These are phyloP conservation scores for Phytophthora syringae DNA, from an alignment of 352 stramenopile genomes.

Conservation along the genomic window DNA sequence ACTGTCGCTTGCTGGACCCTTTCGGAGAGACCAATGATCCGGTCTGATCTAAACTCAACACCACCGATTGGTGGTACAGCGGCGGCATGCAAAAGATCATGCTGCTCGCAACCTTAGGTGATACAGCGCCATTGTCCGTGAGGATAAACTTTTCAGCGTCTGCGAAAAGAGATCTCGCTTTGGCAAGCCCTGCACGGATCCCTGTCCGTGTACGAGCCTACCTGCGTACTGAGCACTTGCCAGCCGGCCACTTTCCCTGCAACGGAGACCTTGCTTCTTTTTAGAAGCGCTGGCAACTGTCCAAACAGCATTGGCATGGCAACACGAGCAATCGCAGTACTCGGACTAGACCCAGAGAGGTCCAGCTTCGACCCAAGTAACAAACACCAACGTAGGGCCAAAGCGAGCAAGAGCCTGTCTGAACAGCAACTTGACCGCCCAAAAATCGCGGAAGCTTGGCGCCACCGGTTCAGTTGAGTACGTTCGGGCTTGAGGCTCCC, in stretches of 20 bases:
- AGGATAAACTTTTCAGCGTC: conserved; percentile 15
- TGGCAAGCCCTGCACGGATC: conserved; percentile 11
- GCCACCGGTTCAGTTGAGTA: conserved; percentile 45
- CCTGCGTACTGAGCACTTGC: conserved; percentile 14
- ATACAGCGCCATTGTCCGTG: conserved; percentile 3
- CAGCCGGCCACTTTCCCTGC: conserved; percentile 8
- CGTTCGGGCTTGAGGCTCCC: conserved; percentile 35
- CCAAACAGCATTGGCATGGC: conserved; percentile 1
- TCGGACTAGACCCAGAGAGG: conserved; percentile 13
- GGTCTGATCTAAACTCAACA: not conserved
- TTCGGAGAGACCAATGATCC: conserved; percentile 10
- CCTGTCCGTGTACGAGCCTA: not conserved
- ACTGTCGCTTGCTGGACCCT: conserved; percentile 17
- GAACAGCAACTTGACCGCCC: conserved; percentile 38
- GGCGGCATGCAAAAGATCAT: not conserved
- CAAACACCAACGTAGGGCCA: conserved; percentile 12
- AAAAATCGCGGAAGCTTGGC: conserved; percentile 34
- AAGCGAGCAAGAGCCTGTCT: conserved; percentile 38
- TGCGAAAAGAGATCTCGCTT: conserved; percentile 11
- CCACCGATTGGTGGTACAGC: not conserved
- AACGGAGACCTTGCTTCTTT: too few relatives aligned
- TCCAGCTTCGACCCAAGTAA: conserved; percentile 19
- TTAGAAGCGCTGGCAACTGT: conserved; percentile 26
- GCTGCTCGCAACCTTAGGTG: not conserved
- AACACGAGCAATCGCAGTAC: not conserved